Percentiles rank a stretch among this genome's conserved stretches.
Conservation (phyloP, 139 green algal genomes). For the Parachlorella kessleri region DNA sequence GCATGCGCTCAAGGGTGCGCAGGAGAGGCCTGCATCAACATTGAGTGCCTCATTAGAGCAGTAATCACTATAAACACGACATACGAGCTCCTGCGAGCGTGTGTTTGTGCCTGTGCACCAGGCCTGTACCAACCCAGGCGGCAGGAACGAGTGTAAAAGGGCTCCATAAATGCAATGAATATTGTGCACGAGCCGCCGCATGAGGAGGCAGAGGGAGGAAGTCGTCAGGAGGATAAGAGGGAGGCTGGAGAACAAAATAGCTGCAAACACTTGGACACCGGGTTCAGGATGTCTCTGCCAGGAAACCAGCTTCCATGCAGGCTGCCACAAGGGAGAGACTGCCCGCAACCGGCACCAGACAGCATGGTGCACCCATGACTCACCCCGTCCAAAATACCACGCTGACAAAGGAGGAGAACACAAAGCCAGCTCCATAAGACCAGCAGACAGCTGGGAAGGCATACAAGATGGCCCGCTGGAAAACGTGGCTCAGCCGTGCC, state of each 20-base stretch:
- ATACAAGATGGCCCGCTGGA: conserved; percentile 77
- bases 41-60: not conserved
- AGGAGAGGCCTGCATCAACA: conserved; percentile 18
- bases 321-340: not conserved
- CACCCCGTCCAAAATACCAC: conserved; percentile 78
- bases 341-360: too few species aligned
- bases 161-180: too few species aligned
- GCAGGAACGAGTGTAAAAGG: too few species aligned
- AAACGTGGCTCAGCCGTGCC: conserved; percentile 46
- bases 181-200: too few species aligned
- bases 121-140: too few species aligned
- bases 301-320: not conserved
- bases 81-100: too few species aligned
- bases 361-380: not conserved
- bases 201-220: too few species aligned
- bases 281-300: not conserved
- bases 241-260: too few species aligned
- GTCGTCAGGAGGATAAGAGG: too few species aligned
- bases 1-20: conserved; percentile 15
- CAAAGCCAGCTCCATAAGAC: conserved; percentile 77
- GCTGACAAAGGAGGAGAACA: conserved; percentile 74
- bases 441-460: conserved; percentile 87
- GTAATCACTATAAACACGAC: not conserved
- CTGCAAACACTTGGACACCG: not conserved
- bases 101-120: too few species aligned